phyloP scores from a whole-genome alignment of 1,139 yeast genomes.

The Candida sp. region DNA sequence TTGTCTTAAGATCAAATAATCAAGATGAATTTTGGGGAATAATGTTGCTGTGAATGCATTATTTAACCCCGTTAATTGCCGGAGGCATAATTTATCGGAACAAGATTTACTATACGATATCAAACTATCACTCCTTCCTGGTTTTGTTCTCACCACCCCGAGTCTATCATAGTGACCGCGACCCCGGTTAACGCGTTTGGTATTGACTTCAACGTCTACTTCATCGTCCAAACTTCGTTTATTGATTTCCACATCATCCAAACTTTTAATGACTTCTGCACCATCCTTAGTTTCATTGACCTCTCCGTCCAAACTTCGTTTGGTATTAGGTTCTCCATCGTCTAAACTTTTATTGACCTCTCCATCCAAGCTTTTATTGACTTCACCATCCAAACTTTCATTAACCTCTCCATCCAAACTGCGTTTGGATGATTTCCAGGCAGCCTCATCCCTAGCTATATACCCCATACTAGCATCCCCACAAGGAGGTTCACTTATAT shows the following conservation, averaged over 20 bases:
- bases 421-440: constrained; percentile 13
- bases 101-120: constrained; percentile 78
- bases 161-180: constrained; percentile 52
- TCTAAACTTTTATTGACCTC: too few species aligned
- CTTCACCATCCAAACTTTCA: constrained; percentile 4
- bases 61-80: constrained; percentile 61
- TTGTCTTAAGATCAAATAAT: constrained; percentile 52
- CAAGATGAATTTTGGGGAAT: constrained; percentile 39
- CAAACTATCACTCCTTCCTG: constrained; percentile 79
- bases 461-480: constrained; percentile 78
- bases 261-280: too few species aligned
- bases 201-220: constrained; percentile 6
- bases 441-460: constrained; percentile 8
- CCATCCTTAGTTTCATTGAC: too few species aligned
- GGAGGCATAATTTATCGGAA: constrained; percentile 72
- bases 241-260: constrained; percentile 1
- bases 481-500: constrained; percentile 83
- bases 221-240: constrained; percentile 17
- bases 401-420: constrained; percentile 15
- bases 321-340: too few species aligned
- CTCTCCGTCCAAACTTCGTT: too few species aligned
- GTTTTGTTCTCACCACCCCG: constrained; percentile 84
- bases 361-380: not conserved
- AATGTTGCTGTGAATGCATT: constrained; percentile 46
- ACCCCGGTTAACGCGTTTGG: constrained; percentile 44